These are phyloP conservation scores for Fraxinus velutina DNA, from an alignment of 305 asterid genomes.

Conservation along the genomic window DNA sequence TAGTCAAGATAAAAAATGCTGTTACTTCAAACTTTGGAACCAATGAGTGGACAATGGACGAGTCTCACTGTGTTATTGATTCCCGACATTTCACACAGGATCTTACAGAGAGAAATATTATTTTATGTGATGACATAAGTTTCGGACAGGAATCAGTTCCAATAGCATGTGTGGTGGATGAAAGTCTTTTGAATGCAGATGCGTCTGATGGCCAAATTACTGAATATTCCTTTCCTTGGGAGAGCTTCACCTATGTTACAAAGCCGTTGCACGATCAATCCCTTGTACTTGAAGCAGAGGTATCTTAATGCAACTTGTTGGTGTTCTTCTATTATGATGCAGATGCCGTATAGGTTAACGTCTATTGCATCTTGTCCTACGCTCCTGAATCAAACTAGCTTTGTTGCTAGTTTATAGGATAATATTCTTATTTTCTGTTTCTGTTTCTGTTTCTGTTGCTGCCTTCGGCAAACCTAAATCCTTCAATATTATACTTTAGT, in stretches of 20 bases:
- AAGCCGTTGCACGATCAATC: slow-evolving; percentile 69
- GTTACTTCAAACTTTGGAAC: slow-evolving; percentile 32
- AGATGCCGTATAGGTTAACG: slow-evolving; percentile 6
- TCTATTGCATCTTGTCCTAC: background rate
- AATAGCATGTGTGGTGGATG: slow-evolving; percentile 90
- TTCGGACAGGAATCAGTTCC: slow-evolving; percentile 87
- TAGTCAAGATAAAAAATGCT: slow-evolving; percentile 33
- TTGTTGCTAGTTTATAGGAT: background rate
- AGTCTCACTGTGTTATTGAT: slow-evolving; percentile 81
- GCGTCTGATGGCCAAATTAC: slow-evolving; percentile 65
- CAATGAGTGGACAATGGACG: slow-evolving; percentile 87
- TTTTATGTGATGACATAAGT: slow-evolving; percentile 91
- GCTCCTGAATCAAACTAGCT: background rate
- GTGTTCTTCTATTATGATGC: slow-evolving; percentile 5
- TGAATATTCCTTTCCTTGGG: slow-evolving; percentile 81
- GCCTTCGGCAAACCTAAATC: background rate
- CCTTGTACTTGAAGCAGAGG: slow-evolving; percentile 64
- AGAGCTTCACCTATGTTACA: slow-evolving; percentile 77
- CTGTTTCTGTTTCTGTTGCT: background rate
- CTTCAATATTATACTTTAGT: background rate
- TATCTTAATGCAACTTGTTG: slow-evolving; percentile 30
- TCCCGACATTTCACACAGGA: slow-evolving; percentile 76
- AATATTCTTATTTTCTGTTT: background rate
- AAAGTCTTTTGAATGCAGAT: slow-evolving; percentile 77
- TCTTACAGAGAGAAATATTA: slow-evolving; percentile 66